A percentile compares a stretch with the other conserved stretches of the same genome.
phyloP scores from a whole-genome alignment of 2,329 filamentous ascomycete genomes.

The Nannizziopsis arthrosporioides region DNA sequence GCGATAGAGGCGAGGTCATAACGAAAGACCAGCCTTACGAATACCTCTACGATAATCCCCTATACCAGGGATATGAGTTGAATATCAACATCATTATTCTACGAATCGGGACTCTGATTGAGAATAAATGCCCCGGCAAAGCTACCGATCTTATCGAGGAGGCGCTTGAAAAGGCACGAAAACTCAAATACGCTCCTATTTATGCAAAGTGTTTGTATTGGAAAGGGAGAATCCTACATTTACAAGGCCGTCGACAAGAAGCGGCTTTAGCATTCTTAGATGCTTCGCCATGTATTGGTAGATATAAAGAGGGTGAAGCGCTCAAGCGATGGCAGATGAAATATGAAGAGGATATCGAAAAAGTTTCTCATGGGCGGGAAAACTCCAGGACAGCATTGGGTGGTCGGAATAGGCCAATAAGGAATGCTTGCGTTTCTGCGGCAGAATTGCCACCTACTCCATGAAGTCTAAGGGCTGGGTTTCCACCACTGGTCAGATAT shows the following conservation, averaged over 20 bases:
- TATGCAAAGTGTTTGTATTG: conserved; percentile 20
- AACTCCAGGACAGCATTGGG: background rate
- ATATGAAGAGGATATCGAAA: conserved; percentile 2
- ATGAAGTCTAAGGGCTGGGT: background rate
- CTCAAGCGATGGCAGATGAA: conserved; percentile 3
- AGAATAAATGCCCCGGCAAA: conserved; percentile 4
- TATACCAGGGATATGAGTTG: conserved; percentile 8
- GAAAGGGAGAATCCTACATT: conserved; percentile 20
- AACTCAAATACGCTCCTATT: conserved; percentile 8
- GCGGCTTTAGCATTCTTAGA: conserved; percentile 17
- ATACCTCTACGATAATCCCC: conserved; percentile 10
- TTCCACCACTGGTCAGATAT: too few relatives aligned
- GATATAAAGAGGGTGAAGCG: conserved; percentile 16
- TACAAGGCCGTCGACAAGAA: conserved; percentile 11
- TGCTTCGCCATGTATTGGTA: conserved; percentile 15
- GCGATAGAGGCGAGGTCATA: background rate
- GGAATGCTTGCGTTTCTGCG: conserved; percentile 2
- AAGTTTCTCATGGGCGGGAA: background rate
- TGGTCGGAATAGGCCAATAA: background rate
- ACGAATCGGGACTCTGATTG: background rate
- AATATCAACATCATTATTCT: conserved; percentile 6
- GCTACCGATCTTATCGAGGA: conserved; percentile 5
- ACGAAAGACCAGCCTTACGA: background rate
- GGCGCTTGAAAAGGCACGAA: conserved; percentile 2
- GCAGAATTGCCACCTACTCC: conserved; percentile 9